phyloP scores from a whole-genome alignment of 176 grass and related monocot genomes.

The Themeda triandra region DNA sequence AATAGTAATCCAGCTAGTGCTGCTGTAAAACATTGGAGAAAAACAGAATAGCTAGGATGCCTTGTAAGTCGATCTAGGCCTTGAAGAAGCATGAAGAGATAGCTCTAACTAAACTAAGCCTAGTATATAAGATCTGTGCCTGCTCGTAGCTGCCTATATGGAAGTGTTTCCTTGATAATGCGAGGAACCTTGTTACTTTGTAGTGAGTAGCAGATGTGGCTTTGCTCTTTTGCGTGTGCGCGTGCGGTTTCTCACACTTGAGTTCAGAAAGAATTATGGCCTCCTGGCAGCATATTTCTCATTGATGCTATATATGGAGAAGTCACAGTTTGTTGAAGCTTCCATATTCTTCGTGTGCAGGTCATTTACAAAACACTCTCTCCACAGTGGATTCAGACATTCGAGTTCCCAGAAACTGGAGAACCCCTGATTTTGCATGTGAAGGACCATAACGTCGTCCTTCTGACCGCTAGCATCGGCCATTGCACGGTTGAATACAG shows the following conservation, averaged over 20 bases:
- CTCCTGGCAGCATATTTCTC: background rate
- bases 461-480: conserved; percentile 78
- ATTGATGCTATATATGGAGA: background rate
- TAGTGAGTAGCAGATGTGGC: background rate
- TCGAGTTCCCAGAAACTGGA: conserved; percentile 81
- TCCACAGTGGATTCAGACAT: conserved; percentile 83
- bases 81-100: too few relatives aligned
- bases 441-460: conserved; percentile 82
- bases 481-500: conserved; percentile 77
- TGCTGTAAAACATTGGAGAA: too few relatives aligned
- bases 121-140: too few relatives aligned
- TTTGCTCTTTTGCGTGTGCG: background rate
- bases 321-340: background rate
- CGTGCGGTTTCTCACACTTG: background rate
- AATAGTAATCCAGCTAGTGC: too few relatives aligned
- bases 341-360: conserved; percentile 34
- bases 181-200: background rate
- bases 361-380: conserved; percentile 80
- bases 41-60: too few relatives aligned
- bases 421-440: conserved; percentile 66
- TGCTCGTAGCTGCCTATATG: too few relatives aligned
- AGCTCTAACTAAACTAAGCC: too few relatives aligned
- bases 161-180: too few relatives aligned
- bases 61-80: too few relatives aligned
- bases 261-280: background rate